Conservation (phyloP, 495 filamentous ascomycete genomes). For the Penicillium turbatum region DNA sequence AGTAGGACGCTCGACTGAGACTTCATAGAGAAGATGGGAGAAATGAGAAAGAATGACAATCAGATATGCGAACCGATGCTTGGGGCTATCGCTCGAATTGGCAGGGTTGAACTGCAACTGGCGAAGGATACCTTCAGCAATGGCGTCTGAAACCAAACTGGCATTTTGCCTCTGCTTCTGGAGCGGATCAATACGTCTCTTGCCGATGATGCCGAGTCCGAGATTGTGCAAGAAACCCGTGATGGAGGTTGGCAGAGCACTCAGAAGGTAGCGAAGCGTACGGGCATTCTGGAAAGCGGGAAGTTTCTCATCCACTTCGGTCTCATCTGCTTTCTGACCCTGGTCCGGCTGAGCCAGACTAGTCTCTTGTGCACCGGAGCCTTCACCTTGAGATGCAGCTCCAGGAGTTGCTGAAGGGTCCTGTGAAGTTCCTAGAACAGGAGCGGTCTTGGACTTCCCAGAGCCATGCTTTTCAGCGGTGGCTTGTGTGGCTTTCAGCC, state of each 20-base stretch:
- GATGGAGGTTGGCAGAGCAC: conserved; percentile 65
- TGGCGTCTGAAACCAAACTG: conserved; percentile 66
- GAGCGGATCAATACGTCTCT: conserved; percentile 60
- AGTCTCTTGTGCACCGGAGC: conserved; percentile 19
- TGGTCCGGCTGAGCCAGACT: conserved; percentile 24
- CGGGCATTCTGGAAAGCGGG: conserved; percentile 73
- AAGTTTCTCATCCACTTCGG: conserved; percentile 43
- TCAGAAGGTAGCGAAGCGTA: conserved; percentile 69
- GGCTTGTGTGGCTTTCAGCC: conserved; percentile 59
- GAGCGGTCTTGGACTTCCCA: conserved; percentile 39
- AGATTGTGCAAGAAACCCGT: conserved; percentile 74
- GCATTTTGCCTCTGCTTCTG: conserved; percentile 65
- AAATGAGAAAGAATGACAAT: conserved; percentile 73
- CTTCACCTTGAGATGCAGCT: conserved; percentile 17
- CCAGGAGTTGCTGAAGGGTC: conserved; percentile 11
- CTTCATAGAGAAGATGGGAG: conserved; percentile 74
- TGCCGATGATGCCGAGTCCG: conserved; percentile 71
- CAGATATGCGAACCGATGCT: conserved; percentile 67
- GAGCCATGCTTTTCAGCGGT: conserved; percentile 44
- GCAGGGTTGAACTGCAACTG: conserved; percentile 54
- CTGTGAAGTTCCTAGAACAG: conserved; percentile 26
- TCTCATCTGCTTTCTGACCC: conserved; percentile 34
- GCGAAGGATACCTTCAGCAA: conserved; percentile 65
- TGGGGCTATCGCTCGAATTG: conserved; percentile 37
- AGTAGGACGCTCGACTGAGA: conserved; percentile 53